Evolutionary conservation across 176 grass and related monocot species (phyloP).

Genomic region (Zea mays): DNA sequence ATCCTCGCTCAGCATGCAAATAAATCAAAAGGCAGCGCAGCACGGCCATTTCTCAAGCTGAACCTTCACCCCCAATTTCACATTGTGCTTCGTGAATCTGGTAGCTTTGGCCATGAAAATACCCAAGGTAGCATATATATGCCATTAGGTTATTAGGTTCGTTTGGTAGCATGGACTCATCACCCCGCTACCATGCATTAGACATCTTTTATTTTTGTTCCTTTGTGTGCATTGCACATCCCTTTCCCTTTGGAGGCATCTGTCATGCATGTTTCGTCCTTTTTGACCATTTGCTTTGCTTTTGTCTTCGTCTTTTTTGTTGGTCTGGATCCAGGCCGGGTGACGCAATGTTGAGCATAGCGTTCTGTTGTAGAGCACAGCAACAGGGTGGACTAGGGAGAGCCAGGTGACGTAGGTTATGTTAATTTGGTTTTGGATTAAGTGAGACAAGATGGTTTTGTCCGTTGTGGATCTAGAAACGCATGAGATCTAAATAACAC

Average conservation of each 20-base stretch:
- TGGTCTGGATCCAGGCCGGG: background rate
- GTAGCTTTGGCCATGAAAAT: background rate
- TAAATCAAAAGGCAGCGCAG: background rate
- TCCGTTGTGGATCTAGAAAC: too few species aligned
- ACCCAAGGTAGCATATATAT: background rate
- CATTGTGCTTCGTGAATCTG: background rate
- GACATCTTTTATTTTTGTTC: background rate
- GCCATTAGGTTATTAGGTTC: background rate
- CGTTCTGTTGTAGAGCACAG: background rate
- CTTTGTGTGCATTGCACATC: background rate
- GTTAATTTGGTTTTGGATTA: background rate
- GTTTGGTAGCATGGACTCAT: constrained; percentile 26
- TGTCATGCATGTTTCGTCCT: background rate
- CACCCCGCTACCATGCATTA: background rate
- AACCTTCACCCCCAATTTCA: background rate
- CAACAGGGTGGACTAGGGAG: constrained; percentile 18
- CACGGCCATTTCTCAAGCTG: background rate
- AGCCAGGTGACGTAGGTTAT: background rate
- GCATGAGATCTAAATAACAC: too few species aligned
- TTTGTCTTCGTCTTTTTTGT: background rate
- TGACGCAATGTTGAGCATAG: background rate
- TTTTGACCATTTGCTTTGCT: constrained; percentile 17
- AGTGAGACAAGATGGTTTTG: too few species aligned
- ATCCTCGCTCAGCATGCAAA: background rate
- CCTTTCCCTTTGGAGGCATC: background rate